Percentiles rank a stretch among this genome's conserved stretches.
phyloP scores from a whole-genome alignment of 2,329 filamentous ascomycete genomes.

The Raffaelea albimanens region DNA sequence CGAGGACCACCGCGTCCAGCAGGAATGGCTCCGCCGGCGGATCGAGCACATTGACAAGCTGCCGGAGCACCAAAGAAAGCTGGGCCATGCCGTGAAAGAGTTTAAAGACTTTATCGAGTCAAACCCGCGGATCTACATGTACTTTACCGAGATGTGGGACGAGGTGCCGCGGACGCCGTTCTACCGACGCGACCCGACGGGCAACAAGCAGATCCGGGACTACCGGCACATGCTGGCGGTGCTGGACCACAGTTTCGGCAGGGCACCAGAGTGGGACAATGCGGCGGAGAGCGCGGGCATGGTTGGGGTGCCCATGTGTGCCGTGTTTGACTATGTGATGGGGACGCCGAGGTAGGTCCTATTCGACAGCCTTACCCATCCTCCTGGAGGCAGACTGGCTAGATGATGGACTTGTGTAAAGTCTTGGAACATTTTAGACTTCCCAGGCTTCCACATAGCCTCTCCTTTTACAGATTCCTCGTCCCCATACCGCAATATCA shows the following conservation, averaged over 20 bases:
- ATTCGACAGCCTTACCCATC: too few relatives aligned
- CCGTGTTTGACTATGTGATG: slow-evolving; percentile 48
- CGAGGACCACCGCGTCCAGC: slow-evolving; percentile 51
- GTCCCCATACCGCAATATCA: too few relatives aligned
- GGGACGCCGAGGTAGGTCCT: slow-evolving; percentile 38
- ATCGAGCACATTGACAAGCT: slow-evolving; percentile 45
- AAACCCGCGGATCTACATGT: slow-evolving; percentile 56
- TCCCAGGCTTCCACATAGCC: background rate
- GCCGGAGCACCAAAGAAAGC: slow-evolving; percentile 30
- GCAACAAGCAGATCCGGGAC: slow-evolving; percentile 52
- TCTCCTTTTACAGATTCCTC: too few relatives aligned
- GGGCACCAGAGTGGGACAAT: slow-evolving; percentile 43
- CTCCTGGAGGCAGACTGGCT: background rate
- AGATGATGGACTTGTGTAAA: background rate
- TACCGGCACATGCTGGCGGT: slow-evolving; percentile 58
- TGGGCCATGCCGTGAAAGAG: slow-evolving; percentile 53
- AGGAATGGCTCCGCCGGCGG: slow-evolving; percentile 50
- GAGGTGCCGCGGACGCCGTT: slow-evolving; percentile 52
- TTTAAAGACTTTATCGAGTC: slow-evolving; percentile 58
- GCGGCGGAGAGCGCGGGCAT: slow-evolving; percentile 40
- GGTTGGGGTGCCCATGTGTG: slow-evolving; percentile 44
- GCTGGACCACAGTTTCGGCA: slow-evolving; percentile 49
- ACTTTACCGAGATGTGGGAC: slow-evolving; percentile 58
- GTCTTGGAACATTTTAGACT: too few relatives aligned
- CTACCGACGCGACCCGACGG: slow-evolving; percentile 53